Base-by-base conservation (phyloP, 768 basidiomycete species). In the Nidula microcarpa region DNA sequence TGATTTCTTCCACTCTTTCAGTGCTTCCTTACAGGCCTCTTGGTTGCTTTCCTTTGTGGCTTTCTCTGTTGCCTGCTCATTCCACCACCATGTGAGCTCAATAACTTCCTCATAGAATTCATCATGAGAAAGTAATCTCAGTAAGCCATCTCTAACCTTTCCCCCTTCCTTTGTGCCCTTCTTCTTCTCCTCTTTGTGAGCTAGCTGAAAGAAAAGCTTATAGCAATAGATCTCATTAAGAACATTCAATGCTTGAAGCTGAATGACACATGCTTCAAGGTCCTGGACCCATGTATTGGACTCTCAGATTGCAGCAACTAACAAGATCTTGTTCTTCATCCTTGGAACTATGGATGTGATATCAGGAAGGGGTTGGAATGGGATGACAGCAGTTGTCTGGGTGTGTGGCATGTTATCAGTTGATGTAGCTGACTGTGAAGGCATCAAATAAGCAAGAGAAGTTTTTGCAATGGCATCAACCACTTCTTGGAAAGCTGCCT, bases 221-320 rank as follows among this genome's bases (percentile, higher is more conserved):
- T 34, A 30, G 36, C 57, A 58, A 49, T 58, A 53, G 11, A 43
- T 51, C 18, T 55, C 46, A 33, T 58, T 55, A 14, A 58, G 17
- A 33, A 58, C 50, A n/a, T 52, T 55, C 11, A 18, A 34, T 41
- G 57, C 54, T 49, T 58, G 57, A 6, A 55, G 32, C 9, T 51
- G 14, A 34, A 53, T 33, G 14, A 47, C 47, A 39, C 47, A 48
- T n/a, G 33, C 23, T 8, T 13, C 9, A 34, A 58, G 46, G 10
- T 5, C 18, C 37, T 49, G 16, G 30, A 33, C 39, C 30, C n/a
- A 9, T 6, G 11, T 41, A 11, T 53, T n/a, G 5, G 33, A 7
- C 30, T 53, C 52, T 13, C 44, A 18, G 47, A 53, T 8, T 16
- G 52, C 47, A 14, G 52, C 45, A n/a, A 46, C 8, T 8, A 46